Evolutionary conservation across 441 rosid species (phyloP), one percentile per base, ranked within the genome.

Genomic region (Breynia disticha): DNA sequence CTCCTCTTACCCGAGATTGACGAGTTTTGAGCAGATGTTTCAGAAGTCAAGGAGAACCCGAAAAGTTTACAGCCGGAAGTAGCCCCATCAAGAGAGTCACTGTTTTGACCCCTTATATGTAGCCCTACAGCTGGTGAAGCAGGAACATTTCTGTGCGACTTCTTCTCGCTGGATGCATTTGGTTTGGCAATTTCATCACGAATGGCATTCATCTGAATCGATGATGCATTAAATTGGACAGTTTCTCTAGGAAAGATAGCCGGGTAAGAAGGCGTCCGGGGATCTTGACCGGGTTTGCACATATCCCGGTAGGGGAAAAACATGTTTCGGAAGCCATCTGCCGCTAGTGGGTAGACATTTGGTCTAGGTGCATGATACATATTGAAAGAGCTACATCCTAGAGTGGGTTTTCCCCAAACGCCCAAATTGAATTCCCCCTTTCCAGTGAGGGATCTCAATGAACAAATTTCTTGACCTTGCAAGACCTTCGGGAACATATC

Each of bases 401-500:
- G 54, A 46, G 67, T 57, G 44, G 78, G 63, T 62, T 69, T 79
- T 49, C 70, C 73, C 89, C 81, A 79, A 57, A 75, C 65, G 47
- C 81, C 72, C 5, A 67, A 67, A 54, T 62, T 74, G 76, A 81
- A 72, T 72, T 76, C 86, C 50, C 75, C 76, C 60, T 79, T 69
- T 16, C 72, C 84, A 8, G 79, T 65, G 38, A 83, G 65, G 57
- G 96, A 77, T 52, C 80, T 79, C 81, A 82, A 69, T 16, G 80
- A 77, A 70, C 80, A 82, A 63, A 90, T 81, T 85, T 87, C 98
- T 83, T 82, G 98, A 90, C 98, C 98, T 84, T 90, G 95, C 86
- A 90, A 85, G 91, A 87, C 95, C 90, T 78, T 74, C 35, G 86
- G 81, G 62, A 65, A 85, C 61, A 79, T 77, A 61, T 80, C 73